phyloP scores from a whole-genome alignment of 73 alveolate species.

The Paramecium bursaria region DNA sequence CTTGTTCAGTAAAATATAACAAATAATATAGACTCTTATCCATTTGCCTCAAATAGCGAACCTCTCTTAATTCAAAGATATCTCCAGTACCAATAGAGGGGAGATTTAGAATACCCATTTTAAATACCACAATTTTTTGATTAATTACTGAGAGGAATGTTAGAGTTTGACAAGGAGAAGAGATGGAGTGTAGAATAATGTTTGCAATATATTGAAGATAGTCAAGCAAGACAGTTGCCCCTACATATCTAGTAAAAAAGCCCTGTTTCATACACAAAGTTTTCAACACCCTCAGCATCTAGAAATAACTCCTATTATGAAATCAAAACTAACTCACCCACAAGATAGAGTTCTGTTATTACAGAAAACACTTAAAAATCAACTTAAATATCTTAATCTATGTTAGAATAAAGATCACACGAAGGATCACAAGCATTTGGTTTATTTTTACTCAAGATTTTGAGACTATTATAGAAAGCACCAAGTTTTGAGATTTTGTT shows the following conservation, averaged over 20 bases:
- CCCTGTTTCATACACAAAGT: not conserved
- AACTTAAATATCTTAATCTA: not conserved
- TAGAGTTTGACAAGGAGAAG: not conserved
- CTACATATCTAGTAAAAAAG: not conserved
- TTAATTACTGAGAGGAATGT: not conserved
- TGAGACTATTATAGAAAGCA: not conserved
- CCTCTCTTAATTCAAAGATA: not conserved
- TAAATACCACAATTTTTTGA: conserved; percentile 5
- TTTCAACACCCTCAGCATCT: not conserved
- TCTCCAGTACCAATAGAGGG: not conserved
- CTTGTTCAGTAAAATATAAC: conserved; percentile 70
- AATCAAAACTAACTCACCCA: not conserved
- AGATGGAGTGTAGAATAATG: conserved; percentile 57
- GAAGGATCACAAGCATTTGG: not conserved
- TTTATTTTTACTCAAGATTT: not conserved
- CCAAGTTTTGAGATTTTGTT: not conserved
- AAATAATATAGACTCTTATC: not conserved
- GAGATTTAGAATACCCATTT: conserved; percentile 15
- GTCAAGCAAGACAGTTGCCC: not conserved
- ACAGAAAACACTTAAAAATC: conserved; percentile 1
- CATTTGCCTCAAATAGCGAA: conserved; percentile 39
- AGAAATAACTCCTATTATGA: not conserved
- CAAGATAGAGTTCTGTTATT: not conserved
- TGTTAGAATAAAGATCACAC: not conserved
- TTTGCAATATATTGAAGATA: conserved; percentile 3